Conservation (phyloP, 2,329 filamentous ascomycete genomes). For the Paecilomyces sp. region DNA sequence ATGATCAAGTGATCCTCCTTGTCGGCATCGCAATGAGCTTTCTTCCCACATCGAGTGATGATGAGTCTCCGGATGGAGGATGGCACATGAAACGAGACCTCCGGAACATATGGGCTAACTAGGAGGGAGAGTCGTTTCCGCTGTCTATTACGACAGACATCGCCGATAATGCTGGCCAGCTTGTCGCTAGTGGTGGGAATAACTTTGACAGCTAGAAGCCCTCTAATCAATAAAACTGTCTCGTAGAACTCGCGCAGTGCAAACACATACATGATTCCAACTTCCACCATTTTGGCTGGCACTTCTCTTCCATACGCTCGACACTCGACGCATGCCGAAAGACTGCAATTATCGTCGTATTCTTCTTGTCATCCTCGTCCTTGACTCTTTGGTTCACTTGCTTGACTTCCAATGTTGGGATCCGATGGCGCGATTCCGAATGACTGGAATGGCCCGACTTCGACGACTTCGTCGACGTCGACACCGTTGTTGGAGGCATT, state of each 20-base stretch:
- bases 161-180: neutral
- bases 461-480: neutral
- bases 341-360: neutral
- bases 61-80: neutral
- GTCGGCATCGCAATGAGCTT: neutral
- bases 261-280: neutral
- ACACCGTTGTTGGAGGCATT: neutral
- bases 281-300: neutral
- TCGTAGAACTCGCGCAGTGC: neutral
- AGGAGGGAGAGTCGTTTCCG: neutral
- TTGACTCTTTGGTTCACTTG: neutral
- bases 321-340: neutral
- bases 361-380: neutral
- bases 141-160: neutral
- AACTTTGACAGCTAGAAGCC: neutral
- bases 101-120: neutral
- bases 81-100: neutral
- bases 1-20: neutral
- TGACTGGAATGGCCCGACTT: neutral
- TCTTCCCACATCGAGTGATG: neutral
- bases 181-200: neutral
- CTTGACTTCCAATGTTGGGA: neutral
- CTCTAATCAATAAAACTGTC: neutral
- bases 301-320: neutral
- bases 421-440: neutral